Evolutionary conservation across 2,329 filamentous ascomycete species (phyloP).

Genomic region (Orbilia brochopaga): DNA sequence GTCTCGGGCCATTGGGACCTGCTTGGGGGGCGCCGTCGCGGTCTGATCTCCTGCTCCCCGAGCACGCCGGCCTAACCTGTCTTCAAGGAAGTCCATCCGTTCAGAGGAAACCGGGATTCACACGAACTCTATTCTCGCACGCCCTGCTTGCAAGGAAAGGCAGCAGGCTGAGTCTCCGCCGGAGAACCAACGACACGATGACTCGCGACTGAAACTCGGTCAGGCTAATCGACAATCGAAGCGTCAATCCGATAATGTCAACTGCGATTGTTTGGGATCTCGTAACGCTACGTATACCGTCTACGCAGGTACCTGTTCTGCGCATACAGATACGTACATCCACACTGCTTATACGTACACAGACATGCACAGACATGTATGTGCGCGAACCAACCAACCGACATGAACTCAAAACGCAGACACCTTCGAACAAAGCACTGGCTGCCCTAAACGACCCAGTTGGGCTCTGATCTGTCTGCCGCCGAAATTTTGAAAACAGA

Average conservation of each 20-base stretch:
- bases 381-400: neutral
- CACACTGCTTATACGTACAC: no score
- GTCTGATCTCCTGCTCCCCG: slow-evolving; percentile 48
- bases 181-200: neutral
- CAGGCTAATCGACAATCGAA: neutral
- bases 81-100: slow-evolving; percentile 50
- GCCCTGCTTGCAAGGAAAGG: neutral
- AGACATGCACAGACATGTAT: neutral
- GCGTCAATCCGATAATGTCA: neutral
- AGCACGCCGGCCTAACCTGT: slow-evolving; percentile 41
- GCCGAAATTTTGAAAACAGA: neutral
- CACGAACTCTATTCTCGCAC: neutral
- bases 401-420: no score
- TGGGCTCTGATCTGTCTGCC: neutral
- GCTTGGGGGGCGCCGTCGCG: slow-evolving; percentile 37
- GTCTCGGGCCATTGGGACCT: slow-evolving; percentile 23
- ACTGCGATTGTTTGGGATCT: neutral
- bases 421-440: neutral
- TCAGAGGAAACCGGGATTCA: slow-evolving; percentile 38
- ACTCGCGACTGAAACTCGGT: neutral
- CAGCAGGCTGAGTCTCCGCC: neutral
- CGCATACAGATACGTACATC: no score
- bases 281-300: no score
- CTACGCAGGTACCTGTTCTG: no score
- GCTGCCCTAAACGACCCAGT: neutral